phyloP scores from a whole-genome alignment of 2,329 filamentous ascomycete genomes.

The Nannizzia gypsea region DNA sequence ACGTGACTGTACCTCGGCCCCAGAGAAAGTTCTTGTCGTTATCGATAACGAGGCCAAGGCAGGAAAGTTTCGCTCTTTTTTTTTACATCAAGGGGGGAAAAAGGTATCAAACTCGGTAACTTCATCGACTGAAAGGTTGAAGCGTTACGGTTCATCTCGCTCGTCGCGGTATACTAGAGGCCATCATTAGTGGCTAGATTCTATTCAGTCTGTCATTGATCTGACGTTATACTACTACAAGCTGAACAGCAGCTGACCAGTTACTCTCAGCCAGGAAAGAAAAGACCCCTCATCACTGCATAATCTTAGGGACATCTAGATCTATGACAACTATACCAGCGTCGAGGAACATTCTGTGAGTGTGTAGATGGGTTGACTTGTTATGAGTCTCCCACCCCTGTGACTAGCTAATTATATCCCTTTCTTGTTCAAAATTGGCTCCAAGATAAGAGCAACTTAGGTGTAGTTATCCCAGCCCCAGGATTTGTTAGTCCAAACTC shows the following conservation, averaged over 20 bases:
- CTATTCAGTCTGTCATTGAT: background rate
- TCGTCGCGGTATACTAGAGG: background rate
- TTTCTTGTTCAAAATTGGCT: background rate
- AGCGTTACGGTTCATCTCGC: background rate
- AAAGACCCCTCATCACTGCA: background rate
- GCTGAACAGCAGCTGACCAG: background rate
- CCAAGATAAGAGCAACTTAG: background rate
- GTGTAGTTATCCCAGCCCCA: background rate
- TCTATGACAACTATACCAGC: background rate
- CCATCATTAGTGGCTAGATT: background rate
- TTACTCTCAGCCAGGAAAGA: too few species aligned
- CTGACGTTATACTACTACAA: background rate
- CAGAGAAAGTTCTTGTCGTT: too few species aligned
- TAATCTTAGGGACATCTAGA: background rate
- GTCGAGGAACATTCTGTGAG: background rate
- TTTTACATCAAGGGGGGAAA: too few species aligned
- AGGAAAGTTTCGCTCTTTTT: too few species aligned
- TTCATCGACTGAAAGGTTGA: background rate
- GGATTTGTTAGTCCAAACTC: too few species aligned
- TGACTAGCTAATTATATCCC: background rate
- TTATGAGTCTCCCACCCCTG: background rate
- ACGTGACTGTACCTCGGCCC: too few species aligned
- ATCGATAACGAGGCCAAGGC: too few species aligned
- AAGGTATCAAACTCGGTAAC: too few species aligned
- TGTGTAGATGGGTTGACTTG: background rate